Evolutionary conservation across 257 asterid genomes (phyloP).

Genomic region (Apocynum venetum): DNA sequence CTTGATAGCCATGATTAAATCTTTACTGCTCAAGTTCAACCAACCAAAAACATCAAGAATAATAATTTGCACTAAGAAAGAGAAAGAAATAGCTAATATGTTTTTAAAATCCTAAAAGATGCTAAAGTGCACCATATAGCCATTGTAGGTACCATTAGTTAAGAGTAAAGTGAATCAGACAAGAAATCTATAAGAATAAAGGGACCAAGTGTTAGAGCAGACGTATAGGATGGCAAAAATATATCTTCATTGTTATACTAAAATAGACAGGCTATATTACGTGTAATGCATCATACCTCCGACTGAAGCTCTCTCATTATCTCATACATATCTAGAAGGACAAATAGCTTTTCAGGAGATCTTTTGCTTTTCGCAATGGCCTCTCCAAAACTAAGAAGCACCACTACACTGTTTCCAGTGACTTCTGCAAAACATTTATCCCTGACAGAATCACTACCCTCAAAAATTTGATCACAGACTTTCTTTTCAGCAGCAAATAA

Average conservation of each 20-base stretch:
- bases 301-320: slow-evolving; percentile 86
- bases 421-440: slow-evolving; percentile 89
- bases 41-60: not conserved
- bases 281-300: slow-evolving; percentile 42
- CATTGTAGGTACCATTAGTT: no score
- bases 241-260: not conserved
- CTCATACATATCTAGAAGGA: slow-evolving; percentile 92
- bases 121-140: not conserved
- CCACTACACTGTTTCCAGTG: slow-evolving; percentile 55
- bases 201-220: not conserved
- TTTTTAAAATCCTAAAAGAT: not conserved
- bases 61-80: not conserved
- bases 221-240: not conserved
- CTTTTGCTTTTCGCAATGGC: slow-evolving; percentile 92
- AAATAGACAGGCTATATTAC: not conserved
- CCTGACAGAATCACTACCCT: slow-evolving; percentile 53
- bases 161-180: not conserved
- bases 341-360: slow-evolving; percentile 91
- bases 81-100: not conserved
- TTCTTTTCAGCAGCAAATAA: slow-evolving; percentile 81
- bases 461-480: slow-evolving; percentile 67
- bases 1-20: not conserved
- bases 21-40: not conserved
- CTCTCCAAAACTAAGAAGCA: slow-evolving; percentile 84
- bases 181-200: not conserved